Conservation (phyloP, 2,329 filamentous ascomycete genomes). For the Hortaea sp. region DNA sequence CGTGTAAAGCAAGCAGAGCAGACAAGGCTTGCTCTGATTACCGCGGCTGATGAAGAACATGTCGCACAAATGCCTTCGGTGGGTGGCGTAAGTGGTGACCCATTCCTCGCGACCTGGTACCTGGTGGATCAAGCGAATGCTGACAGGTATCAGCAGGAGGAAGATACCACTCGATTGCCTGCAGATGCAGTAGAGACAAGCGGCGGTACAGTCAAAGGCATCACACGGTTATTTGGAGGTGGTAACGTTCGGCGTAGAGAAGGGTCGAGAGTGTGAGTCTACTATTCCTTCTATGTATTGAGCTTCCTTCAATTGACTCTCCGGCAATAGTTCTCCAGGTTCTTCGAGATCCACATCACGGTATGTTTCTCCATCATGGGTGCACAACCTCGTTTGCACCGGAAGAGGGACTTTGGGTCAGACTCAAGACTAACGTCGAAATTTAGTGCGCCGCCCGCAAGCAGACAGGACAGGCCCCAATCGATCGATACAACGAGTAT, state of each 20-base stretch:
- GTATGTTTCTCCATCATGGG: neutral
- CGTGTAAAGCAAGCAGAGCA: slow-evolving; percentile 21
- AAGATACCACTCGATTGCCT: neutral
- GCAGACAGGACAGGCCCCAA: slow-evolving; percentile 10
- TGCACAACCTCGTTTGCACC: neutral
- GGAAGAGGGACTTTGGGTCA: neutral
- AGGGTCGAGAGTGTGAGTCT: neutral
- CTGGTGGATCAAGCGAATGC: neutral
- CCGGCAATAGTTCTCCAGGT: slow-evolving; percentile 3
- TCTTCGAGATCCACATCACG: slow-evolving; percentile 19
- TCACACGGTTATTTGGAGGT: slow-evolving; percentile 24
- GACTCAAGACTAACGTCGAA: neutral
- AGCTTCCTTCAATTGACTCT: too few relatives aligned
- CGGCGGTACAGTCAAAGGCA: slow-evolving; percentile 9
- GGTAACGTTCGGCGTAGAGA: slow-evolving; percentile 7
- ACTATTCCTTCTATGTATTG: too few relatives aligned
- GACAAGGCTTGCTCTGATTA: slow-evolving; percentile 15
- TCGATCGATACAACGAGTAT: slow-evolving; percentile 19
- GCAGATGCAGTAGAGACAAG: slow-evolving; percentile 1
- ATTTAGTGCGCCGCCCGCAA: slow-evolving; percentile 3
- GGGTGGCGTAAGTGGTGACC: slow-evolving; percentile 6
- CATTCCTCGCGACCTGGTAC: neutral
- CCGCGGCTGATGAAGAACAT: slow-evolving; percentile 15
- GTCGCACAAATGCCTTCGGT: slow-evolving; percentile 3
- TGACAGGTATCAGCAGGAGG: neutral